Evolutionary conservation across 768 basidiomycete species (phyloP), one percentile per base, ranked within the genome.

Genomic region (Sarcodon aspratus): DNA sequence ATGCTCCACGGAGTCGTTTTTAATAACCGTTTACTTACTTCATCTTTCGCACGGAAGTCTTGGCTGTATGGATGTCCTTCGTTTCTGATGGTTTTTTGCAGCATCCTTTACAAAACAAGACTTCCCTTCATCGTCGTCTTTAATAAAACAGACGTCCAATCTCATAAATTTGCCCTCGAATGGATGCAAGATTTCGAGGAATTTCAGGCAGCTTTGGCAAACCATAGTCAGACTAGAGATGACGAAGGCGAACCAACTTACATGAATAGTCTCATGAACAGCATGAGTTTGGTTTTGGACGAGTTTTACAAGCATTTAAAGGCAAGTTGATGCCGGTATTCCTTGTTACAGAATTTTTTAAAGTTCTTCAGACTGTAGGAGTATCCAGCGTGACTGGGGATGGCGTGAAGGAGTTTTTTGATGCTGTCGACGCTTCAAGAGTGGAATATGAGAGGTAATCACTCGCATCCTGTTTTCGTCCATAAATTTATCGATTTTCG

Each of bases 101-200:
- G 92, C 53, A 98, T 99, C 55, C 70, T 99, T 12, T 99, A 99
- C 72, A 99, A 99, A 68, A 98, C 94, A 6, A 91, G 93, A 54
- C 72, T 98, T 1, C 96, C 96, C 1, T 98, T 99, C 65, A 84
- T 99, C 54, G 75, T 98, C 31, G 94, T 97, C 33, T 99, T 99
- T 72, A 99, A 99, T 71, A 99, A 99, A 69, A 98, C 82, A 6
- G 96, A 99, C 63, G 92, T 90, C 3, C 77, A 87, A 60, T 72
- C 83, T 2, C 91, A 97, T 61, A 76, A 80, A 36, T 97, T 96
- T 64, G 96, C 96, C 9, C 54, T 96, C 31, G 91, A 94, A 53
- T 99, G 96, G 96, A 98, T 98, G 95, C 73, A 79, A 43, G 96
- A 99, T 62, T 99, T 97, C 59, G 95, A 99, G 63, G 79, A 78